These are phyloP conservation scores for Phytophthora cryptogea DNA, from an alignment of 352 stramenopile species.

Conservation along the genomic window DNA sequence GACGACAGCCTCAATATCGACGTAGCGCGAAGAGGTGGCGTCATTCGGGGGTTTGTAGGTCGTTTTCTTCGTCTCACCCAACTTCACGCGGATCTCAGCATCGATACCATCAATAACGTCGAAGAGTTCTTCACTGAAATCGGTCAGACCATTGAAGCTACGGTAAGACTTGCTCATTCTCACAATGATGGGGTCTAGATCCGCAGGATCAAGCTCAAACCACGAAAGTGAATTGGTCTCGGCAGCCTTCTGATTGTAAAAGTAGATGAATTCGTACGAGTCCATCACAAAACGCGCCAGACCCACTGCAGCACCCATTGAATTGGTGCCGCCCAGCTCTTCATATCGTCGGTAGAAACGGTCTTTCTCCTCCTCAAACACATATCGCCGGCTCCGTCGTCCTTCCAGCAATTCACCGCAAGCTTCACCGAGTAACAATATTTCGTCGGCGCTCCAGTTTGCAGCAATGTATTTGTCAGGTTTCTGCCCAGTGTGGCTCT, in stretches of 20 bases:
- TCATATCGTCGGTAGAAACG: conserved; percentile 40
- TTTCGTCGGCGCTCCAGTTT: conserved; percentile 41
- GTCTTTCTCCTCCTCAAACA: conserved; percentile 51
- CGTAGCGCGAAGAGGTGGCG: conserved; percentile 37
- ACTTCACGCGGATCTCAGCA: conserved; percentile 28
- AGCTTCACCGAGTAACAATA: conserved; percentile 38
- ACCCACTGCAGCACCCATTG: conserved; percentile 25
- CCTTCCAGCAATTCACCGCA: conserved; percentile 43
- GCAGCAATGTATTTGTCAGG: conserved; percentile 29
- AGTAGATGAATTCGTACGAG: conserved; percentile 54
- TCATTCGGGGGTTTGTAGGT: conserved; percentile 41
- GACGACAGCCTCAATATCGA: conserved; percentile 42
- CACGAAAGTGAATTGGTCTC: conserved; percentile 31
- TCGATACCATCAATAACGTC: conserved; percentile 43
- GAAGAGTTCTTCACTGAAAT: conserved; percentile 39
- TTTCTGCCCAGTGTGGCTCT: conserved; percentile 20
- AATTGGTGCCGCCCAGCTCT: conserved; percentile 37
- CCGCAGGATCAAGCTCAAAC: conserved; percentile 37
- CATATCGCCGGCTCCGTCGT: conserved; percentile 37
- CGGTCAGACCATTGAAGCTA: conserved; percentile 42
- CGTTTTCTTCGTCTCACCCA: conserved; percentile 42
- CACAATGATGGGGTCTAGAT: conserved; percentile 26
- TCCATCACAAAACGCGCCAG: conserved; percentile 42
- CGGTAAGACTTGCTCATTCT: conserved; percentile 40
- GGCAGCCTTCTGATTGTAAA: conserved; percentile 38